Evolutionary conservation across 2,329 filamentous ascomycete species (phyloP).

Genomic region (Aspergillus texensis): DNA sequence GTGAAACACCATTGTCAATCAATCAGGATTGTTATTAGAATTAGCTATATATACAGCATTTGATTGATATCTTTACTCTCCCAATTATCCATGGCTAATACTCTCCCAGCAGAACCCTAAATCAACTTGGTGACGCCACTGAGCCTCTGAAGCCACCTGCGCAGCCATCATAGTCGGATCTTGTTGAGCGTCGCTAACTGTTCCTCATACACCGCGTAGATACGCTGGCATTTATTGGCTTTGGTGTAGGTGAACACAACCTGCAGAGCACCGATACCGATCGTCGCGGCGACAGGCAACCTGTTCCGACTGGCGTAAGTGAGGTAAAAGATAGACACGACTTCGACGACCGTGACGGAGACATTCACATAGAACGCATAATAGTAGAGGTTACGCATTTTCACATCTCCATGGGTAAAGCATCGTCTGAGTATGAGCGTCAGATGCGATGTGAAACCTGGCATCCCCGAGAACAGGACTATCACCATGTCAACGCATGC

Average conservation of each 20-base stretch:
- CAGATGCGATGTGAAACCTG: not conserved
- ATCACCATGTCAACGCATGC: not conserved
- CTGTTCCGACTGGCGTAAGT: not conserved
- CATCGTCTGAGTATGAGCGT: not conserved
- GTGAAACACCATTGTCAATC: not conserved
- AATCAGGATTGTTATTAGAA: not conserved
- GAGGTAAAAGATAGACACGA: not conserved
- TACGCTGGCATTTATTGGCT: not conserved
- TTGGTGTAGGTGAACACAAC: not conserved
- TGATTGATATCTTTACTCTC: not conserved
- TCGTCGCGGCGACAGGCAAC: not conserved
- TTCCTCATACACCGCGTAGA: not conserved
- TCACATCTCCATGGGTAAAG: not conserved
- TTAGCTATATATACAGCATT: not conserved
- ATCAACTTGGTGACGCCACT: too few species aligned
- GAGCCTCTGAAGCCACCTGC: not conserved
- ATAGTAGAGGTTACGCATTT: not conserved
- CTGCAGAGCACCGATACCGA: not conserved
- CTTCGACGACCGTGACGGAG: not conserved
- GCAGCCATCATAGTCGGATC: not conserved
- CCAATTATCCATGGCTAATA: not conserved
- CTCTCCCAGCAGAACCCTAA: not conserved
- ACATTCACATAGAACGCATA: not conserved
- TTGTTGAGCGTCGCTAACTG: not conserved
- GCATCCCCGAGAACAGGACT: not conserved